These are phyloP conservation scores for Hericium rajendrae DNA, from an alignment of 768 basidiomycete species.

Conservation along the genomic window DNA sequence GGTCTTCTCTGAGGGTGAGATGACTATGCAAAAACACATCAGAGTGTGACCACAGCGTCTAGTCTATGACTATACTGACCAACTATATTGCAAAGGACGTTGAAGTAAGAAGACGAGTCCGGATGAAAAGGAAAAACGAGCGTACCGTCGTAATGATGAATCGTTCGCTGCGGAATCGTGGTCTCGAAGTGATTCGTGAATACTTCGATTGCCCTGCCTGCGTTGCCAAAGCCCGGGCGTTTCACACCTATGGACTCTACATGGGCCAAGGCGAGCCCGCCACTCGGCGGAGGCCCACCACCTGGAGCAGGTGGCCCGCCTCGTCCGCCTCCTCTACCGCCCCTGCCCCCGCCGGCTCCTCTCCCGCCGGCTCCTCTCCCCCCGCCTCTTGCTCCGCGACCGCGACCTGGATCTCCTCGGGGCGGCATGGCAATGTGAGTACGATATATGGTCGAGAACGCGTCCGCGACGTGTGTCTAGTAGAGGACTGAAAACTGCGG, in stretches of 20 bases:
- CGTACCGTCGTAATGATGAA: slow-evolving; percentile 76
- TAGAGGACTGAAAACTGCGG: neutral
- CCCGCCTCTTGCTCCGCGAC: neutral
- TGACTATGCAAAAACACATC: slow-evolving; percentile 31
- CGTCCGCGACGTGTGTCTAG: neutral
- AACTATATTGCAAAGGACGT: slow-evolving; percentile 22
- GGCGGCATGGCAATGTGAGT: neutral
- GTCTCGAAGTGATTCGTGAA: slow-evolving; percentile 56
- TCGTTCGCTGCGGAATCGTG: slow-evolving; percentile 49
- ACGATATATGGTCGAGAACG: neutral
- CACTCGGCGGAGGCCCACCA: slow-evolving; percentile 23
- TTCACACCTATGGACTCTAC: slow-evolving; percentile 55
- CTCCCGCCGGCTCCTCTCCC: slow-evolving; percentile 4
- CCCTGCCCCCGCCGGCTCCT: slow-evolving; percentile 3
- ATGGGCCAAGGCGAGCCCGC: slow-evolving; percentile 20
- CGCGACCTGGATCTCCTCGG: neutral
- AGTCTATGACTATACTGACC: slow-evolving; percentile 25
- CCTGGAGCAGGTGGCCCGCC: slow-evolving; percentile 9
- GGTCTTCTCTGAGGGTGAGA: slow-evolving; percentile 57
- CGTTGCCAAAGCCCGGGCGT: slow-evolving; percentile 51
- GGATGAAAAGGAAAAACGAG: neutral
- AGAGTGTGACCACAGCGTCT: neutral
- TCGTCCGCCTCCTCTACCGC: slow-evolving; percentile 12
- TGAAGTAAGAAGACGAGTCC: neutral
- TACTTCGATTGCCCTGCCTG: slow-evolving; percentile 36